Evolutionary conservation across 2,329 filamentous ascomycete species (phyloP), one percentile per base, ranked within the genome.

Genomic region (Zasmidium angulare): DNA sequence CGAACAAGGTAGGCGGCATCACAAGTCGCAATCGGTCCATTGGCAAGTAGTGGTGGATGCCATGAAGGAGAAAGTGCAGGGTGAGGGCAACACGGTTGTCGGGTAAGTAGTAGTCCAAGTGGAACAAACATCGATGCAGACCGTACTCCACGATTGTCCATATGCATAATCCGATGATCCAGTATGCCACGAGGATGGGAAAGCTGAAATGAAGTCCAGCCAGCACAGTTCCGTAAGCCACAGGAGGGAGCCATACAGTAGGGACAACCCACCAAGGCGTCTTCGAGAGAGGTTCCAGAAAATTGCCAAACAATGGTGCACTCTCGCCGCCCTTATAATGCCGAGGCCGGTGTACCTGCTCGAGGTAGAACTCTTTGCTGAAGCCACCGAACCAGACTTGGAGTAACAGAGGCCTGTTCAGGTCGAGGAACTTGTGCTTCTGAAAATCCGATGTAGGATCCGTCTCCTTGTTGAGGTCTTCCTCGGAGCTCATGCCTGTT

Each of bases 11-110:
- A 0, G 95, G 95, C 1, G 95, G 95, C 95, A 99, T 98, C 65
- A 99, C 95, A 10, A 99, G 87, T 61, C 95, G 88, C 70, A 96
- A 93, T 72, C 89, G 93, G 79, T 99, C 95, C 95, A 99, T 98
- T n/a, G 95, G 95, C 3, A 99, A 84, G 77, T 98, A 99, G 61
- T 99, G 95, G 73, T 99, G 95, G 64, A 99, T 91, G 64, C 95
- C 95, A 70, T 99, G 95, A 23, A 99, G 89, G 46, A 97, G 79
- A 78, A 99, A 99, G 75, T 99, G 95, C 20, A 89, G 68, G 0
- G 91, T 96, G 60, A 99, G 81, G 64, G 85, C 89, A n/a, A 90
- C 88, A 56, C 91, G 85, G 75, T 98, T 96, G 74, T 99, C 91
- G 0, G 95, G 95, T 11, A 99, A 88, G 72, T 89, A 96, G 89